Base-by-base conservation (phyloP, 2,329 filamentous ascomycete species). In the Aspergillus oerlinghausenensis region DNA sequence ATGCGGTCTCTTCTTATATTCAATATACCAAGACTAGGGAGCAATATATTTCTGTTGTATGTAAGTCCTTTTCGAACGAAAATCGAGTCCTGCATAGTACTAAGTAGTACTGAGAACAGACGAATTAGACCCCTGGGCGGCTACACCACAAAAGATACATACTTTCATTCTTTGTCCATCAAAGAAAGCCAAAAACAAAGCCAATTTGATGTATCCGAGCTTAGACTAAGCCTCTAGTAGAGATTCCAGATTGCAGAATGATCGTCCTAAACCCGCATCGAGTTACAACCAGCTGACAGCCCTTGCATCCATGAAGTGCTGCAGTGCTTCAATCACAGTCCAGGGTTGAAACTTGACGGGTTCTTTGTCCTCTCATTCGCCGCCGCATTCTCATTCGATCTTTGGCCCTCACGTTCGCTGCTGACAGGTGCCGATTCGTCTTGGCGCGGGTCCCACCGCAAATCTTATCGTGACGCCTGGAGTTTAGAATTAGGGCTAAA, bases 1-100 rank as follows among this genome's bases (percentile, higher is more conserved):
- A 25, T 54, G 45, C 40, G 23, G 21, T 47, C 21, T 50, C 35
- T 51, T 51, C 49, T 35, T 51, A 25, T 51, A 23, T 51, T 51
- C n/a, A 29, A 51, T 51, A 51, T 51, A 51, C 49, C 49, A 51
- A 40, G 35, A 23, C 19, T 40, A 50, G 49, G 26, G 35, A 23
- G 29, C n/a, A 50, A 23, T 51, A 23, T 19, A 35, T 14, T 38
- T 50, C 23, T 38, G 8, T 17, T 47, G 17, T 43, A 43, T 23
- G n/a, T 38, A 17, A 23, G 3, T 17, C 32, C 17, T 5, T 14
- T 35, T 17, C 14, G 32, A 4, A 35, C 14, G 17, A 3, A 3
- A 35, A 14, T 7, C 2, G 32, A 38, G 14, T 17, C 6, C 17
- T 17, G 32, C 32, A 38, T 10, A 23, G 19, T 47, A n/a, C 21